phyloP scores from a whole-genome alignment of 2,329 filamentous ascomycete genomes.

The Diatrype stigma region DNA sequence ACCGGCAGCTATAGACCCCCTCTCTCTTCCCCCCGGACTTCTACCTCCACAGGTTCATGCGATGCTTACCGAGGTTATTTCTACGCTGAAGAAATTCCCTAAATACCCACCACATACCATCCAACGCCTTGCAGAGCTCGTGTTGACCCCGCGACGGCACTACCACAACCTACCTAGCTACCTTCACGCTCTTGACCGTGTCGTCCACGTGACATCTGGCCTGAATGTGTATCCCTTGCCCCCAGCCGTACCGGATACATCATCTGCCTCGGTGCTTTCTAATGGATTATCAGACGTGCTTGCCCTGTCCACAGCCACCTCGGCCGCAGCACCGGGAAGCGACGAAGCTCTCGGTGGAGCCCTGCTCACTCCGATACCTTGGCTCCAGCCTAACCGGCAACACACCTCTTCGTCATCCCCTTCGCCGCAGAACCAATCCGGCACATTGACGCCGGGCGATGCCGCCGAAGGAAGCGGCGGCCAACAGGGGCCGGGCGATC shows the following conservation, averaged over 20 bases:
- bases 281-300: conserved; percentile 57
- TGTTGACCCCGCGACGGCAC: conserved; percentile 70
- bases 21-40: conserved; percentile 35
- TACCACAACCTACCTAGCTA: conserved; percentile 81
- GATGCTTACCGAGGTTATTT: conserved; percentile 57
- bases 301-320: conserved; percentile 33
- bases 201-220: conserved; percentile 83
- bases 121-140: conserved; percentile 84
- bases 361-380: conserved; percentile 88
- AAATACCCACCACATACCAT: conserved; percentile 83
- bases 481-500: conserved; percentile 32
- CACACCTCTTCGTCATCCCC: conserved; percentile 17
- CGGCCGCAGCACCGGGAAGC: conserved; percentile 57
- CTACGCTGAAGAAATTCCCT: conserved; percentile 64
- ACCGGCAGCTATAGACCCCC: conserved; percentile 23
- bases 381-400: conserved; percentile 51
- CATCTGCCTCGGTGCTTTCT: conserved; percentile 46
- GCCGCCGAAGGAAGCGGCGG: conserved; percentile 23
- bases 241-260: conserved; percentile 55
- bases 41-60: conserved; percentile 62
- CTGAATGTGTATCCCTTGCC: conserved; percentile 80
- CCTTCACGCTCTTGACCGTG: conserved; percentile 84
- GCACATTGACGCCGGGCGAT: conserved; percentile 14
- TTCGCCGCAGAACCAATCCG: conserved; percentile 12
- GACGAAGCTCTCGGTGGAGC: conserved; percentile 90